Base-by-base conservation (phyloP, 768 basidiomycete genomes). In the Boletus insuetus region DNA sequence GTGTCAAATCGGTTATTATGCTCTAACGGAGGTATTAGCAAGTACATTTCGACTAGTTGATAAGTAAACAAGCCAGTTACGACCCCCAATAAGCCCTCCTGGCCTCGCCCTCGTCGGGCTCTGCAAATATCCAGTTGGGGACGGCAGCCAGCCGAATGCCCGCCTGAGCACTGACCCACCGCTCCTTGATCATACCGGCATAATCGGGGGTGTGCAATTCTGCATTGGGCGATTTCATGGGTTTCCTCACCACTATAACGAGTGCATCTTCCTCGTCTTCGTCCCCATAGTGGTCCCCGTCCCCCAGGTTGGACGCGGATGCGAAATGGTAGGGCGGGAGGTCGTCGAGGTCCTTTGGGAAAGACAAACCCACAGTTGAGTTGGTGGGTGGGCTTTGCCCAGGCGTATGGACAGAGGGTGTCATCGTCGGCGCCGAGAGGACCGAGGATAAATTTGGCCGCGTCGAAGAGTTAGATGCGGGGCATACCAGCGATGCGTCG, bases 131-230 rank as follows among this genome's bases (percentile, higher is more conserved):
- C 64, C 79, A 84, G 64, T 97, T 97, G 59, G 98, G 72, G 12
- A 90, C 71, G 0, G 84, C 91, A 2, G 94, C 95, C 22, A 96
- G 83, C 22, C 95, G 79, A 31, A 97, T 74, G 2, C 94, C 95
- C 0, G 75, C 94, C 74, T 88, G 88, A 0, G 90, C 94, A 3
- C 98, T 61, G 34, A 94, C 72, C 79, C 86, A 84, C 55, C 81
- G 73, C 22, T 83, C 72, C 56, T 75, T 77, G 60, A 98, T 84
- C 38, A 73, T 72, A 1, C 89, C 91, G 2, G 86, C 74, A 64
- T 97, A 98, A 49, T 84, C 74, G 0, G 90, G 84, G 16, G 90
- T 94, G 69, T 94, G 86, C 16, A 98, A 80, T 67, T 97, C 86
- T 22, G 89, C 70, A 46, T 83, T 78, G 2, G 62, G 67, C 35